Base-by-base conservation (phyloP, 148 eudicot species). In the Oxyria digyna region DNA sequence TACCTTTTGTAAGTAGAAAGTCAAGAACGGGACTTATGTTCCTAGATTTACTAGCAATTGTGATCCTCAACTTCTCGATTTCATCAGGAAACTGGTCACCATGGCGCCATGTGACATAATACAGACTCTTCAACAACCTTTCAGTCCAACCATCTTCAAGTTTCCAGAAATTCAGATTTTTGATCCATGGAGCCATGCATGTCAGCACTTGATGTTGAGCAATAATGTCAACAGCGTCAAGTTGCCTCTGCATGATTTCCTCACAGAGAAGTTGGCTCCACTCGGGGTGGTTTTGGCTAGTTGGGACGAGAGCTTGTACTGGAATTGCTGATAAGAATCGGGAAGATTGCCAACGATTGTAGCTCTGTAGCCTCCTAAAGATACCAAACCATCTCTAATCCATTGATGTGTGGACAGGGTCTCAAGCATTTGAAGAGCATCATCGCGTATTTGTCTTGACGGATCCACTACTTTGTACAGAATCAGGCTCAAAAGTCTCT, bases 171-270 rank as follows among this genome's bases (percentile, higher is more conserved):
- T 94, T 87, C 32, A 94, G 96, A 64, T 88, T 94, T 78, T 94
- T 93, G 63, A 94, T 90, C 99, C 99, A 94, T 37, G 99, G 99
- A 69, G 97, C 99, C 99, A 94, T 94, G 82, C 99, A 94, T 24
- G 99, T 94, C 33, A 94, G 74, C 67, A 94, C 99, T 79, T 94
- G 99, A 75, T 94, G 99, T 42, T 94, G 99, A 46, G 99, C 99
- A 73, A 94, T 94, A 76, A 94, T 94, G 77, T 94, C 99, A 63
- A 94, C 99, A 37, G 99, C 97, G 78, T 94, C 99, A 21, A 94
- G 93, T 77, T 94, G 99, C 74, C 99, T 88, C 79, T 85, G 99
- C 99, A 94, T 94, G 69, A 94, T 94, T 76, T 94, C 99, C 80
- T 94, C 99, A 62, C 99, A 94, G 37, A 94, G 92, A 43, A 94